Base-by-base conservation (phyloP, 129 eudicot species). In the Pseudognaphalium luteoalbum region DNA sequence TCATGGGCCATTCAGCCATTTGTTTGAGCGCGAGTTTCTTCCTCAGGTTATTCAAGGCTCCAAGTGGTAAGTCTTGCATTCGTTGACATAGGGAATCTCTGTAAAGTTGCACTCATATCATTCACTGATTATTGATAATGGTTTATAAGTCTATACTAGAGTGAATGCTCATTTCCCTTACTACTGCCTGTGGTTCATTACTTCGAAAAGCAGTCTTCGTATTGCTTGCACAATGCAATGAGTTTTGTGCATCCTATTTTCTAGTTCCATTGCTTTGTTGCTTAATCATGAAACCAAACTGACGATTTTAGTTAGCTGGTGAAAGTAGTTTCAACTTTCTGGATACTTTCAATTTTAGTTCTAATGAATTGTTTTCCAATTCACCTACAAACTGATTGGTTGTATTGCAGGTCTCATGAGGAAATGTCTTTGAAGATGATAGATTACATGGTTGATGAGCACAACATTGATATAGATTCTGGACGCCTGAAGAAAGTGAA, bases 1-100 rank as follows among this genome's bases (percentile, higher is more conserved):
- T 50, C 98, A 92, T 75, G 98, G 98, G 61, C 98, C 98, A 63
- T 92, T 92, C 81, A 92, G 98, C 82, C 98, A 92, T 89, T 64
- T 88, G 86, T 92, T 92, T 86, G 96, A 92, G 81, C 80, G 86
- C n/a, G 94, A 88, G 70, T 92, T 92, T 85, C 88, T 92, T 64
- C 96, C 98, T 9, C 79, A 68, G 71, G 92, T 88, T 78, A 87
- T 29, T 67, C 60, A 22, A 51, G 93, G 89, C 72, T 34, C 17
- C 66, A 82, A 83, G 80, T 92, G 98, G 98, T 92, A 58, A 83
- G 64, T 34, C 32, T 37, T 66, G 51, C 52, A 66, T 62, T 81
- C 28, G 37, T 68, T 30, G 19, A 20, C 30, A 22, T 15, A 37
- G 14, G 59, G 39, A 58, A 62, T 60, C 50, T 74, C 29, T 62